phyloP scores from a whole-genome alignment of 345 rosid species.

The Geranium brycei region DNA sequence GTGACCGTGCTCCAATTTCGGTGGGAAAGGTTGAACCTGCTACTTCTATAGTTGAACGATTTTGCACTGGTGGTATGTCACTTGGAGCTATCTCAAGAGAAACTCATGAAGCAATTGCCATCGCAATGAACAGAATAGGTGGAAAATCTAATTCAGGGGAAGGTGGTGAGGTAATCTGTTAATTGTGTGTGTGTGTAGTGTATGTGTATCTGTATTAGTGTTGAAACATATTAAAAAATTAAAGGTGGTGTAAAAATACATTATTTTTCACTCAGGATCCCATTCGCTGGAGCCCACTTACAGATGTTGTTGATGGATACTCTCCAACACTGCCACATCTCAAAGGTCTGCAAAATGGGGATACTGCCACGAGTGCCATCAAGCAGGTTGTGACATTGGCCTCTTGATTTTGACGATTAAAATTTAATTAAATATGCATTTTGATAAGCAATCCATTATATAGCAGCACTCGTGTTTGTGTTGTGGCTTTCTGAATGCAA shows the following conservation, averaged over 20 bases:
- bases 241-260: neutral
- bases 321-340: slow-evolving; percentile 96
- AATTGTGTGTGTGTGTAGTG: neutral
- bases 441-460: neutral
- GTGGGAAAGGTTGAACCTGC: slow-evolving; percentile 95
- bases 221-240: neutral
- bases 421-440: neutral
- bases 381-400: slow-evolving; percentile 53
- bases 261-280: slow-evolving; percentile 48
- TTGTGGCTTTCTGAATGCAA: slow-evolving; percentile 1
- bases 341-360: slow-evolving; percentile 98
- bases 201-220: neutral
- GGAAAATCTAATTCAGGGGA: slow-evolving; percentile 98
- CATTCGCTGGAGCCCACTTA: slow-evolving; percentile 89
- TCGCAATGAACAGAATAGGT: slow-evolving; percentile 94
- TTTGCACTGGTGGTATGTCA: slow-evolving; percentile 99
- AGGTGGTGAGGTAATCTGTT: slow-evolving; percentile 84
- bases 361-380: slow-evolving; percentile 97
- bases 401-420: slow-evolving; percentile 4
- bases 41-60: slow-evolving; percentile 63
- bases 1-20: slow-evolving; percentile 80
- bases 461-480: neutral
- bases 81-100: slow-evolving; percentile 99
- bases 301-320: slow-evolving; percentile 93
- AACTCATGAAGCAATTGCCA: slow-evolving; percentile 98